Base-by-base conservation (phyloP, 352 stramenopile genomes). In the Pythium inflatum region DNA sequence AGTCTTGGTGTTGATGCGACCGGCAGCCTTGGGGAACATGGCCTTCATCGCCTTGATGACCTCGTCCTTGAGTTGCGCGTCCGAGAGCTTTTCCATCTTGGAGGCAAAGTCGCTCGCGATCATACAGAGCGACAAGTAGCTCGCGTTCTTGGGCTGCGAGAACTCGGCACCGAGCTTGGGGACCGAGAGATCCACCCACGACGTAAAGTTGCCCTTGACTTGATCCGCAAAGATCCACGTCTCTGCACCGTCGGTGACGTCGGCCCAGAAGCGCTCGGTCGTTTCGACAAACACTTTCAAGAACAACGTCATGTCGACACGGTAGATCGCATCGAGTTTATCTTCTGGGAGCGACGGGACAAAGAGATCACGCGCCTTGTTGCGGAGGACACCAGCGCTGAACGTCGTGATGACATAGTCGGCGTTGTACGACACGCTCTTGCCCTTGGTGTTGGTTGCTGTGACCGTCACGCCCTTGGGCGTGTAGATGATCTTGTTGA, bases 221-320 rank as follows among this genome's bases (percentile, higher is more conserved):
- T 43, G 20, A 22, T 61, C 53, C 33, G 53, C 53, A 41, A 49
- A 61, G 31, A 61, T 28, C 53, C 53, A 61, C 6, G 53, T 49
- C 18, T 61, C 53, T 33, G 53, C 53, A 18, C 36, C 34, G 5
- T 61, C 22, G 4, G 53, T 61, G 53, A 20, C 25, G 16, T 61
- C 53, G n/a, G 53, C 53, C 53, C 53, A 61, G 34, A 61, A 61
- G 22, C 34, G 34, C 5, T 61, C 53, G 30, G 34, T 61, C 20
- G 53, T 45, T 22, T 61, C 53, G 9, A 61, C 33, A 34, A 61
- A 61, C 30, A 61, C 53, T 18, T 61, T 61, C n/a, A 61, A 36
- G 53, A 48, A 61, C n/a, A 61, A 36, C 34, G 53, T 61, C 53
- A 61, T 61, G 33, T 49, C 53, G 5, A 61, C 53, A 16, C 53